Base-by-base conservation (phyloP, 768 basidiomycete species). In the Trametes elegans region DNA sequence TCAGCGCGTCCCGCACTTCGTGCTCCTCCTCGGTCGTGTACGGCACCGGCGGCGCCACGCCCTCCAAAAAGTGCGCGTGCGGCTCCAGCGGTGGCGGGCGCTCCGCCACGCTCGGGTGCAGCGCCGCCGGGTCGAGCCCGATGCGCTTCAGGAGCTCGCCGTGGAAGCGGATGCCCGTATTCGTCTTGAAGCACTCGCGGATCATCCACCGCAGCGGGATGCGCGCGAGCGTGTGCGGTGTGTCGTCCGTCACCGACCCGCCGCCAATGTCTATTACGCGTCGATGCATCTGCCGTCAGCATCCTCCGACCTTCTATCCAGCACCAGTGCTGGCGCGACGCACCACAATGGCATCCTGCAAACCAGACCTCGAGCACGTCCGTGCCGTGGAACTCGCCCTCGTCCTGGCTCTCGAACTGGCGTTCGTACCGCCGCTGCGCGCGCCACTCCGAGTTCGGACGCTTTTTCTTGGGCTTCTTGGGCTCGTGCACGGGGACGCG, bases 361-460 rank as follows among this genome's bases (percentile, higher is more conserved):
- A 91, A 92, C 89, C 90, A 91, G 1, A 92, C 90, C 62, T 92
- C 88, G 44, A 81, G 75, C 3, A 88, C 81, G 53, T 90, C 71
- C 2, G 88, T 41, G 21, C 36, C 35, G 5, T 21, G 21, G n/a
- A 29, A 14, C 11, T 66, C 62, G 19, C 69, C 67, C 1, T 68
- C 65, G n/a, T 53, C 60, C 65, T 21, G 69, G 34, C 51, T 35
- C 54, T 75, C 67, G 45, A 75, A 79, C 54, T 82, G 80, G 7
- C 78, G 67, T 31, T 80, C 72, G 27, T 29, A 35, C 49, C 43
- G 35, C 13, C 42, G 42, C 34, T 47, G 27, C 36, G 24, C 53
- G 16, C 68, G 70, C 55, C 35, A n/a, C 36, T 40, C 48, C n/a
- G 8, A 21, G 40, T 50, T 64, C 21, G 13, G 13, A 13, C 31